Conservation (phyloP, 1,139 yeast species). For the Lodderomyces theae region DNA sequence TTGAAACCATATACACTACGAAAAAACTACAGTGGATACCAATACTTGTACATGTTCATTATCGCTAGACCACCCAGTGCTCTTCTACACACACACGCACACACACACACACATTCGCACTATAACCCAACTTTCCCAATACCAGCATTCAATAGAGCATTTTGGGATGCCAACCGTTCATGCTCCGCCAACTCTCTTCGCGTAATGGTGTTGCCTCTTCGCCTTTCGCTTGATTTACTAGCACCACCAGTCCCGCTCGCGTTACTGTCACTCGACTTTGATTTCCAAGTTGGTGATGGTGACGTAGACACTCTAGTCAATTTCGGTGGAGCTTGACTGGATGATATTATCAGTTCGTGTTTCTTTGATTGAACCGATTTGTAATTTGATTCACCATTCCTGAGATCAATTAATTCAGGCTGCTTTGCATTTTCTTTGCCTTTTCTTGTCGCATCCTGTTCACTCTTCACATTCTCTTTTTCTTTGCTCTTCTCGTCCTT, state of each 20-base stretch:
- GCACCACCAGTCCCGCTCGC: too few relatives aligned
- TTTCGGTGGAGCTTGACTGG: not conserved
- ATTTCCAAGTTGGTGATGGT: not conserved
- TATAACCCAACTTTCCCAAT: slow-evolving; percentile 8
- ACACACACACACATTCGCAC: not conserved
- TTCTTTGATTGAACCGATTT: not conserved
- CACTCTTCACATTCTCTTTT: not conserved
- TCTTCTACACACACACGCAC: not conserved
- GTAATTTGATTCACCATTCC: not conserved
- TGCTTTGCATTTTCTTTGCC: too few relatives aligned
- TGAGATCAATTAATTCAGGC: not conserved
- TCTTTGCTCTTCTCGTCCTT: slow-evolving; percentile 4
- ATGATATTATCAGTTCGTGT: too few relatives aligned
- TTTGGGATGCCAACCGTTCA: slow-evolving; percentile 19
- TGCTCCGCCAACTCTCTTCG: slow-evolving; percentile 19
- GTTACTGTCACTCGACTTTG: not conserved
- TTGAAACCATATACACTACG: too few relatives aligned
- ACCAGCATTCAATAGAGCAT: slow-evolving; percentile 20
- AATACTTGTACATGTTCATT: too few relatives aligned
- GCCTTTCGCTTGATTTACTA: slow-evolving; percentile 3
- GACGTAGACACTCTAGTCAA: not conserved
- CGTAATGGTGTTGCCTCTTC: slow-evolving; percentile 13
- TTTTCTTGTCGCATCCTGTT: too few relatives aligned
- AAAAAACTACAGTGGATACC: too few relatives aligned
- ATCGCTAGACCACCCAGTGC: too few relatives aligned